Conservation (phyloP, 108 stramenopile genomes). For the Pseudonitzschia multistriata region DNA sequence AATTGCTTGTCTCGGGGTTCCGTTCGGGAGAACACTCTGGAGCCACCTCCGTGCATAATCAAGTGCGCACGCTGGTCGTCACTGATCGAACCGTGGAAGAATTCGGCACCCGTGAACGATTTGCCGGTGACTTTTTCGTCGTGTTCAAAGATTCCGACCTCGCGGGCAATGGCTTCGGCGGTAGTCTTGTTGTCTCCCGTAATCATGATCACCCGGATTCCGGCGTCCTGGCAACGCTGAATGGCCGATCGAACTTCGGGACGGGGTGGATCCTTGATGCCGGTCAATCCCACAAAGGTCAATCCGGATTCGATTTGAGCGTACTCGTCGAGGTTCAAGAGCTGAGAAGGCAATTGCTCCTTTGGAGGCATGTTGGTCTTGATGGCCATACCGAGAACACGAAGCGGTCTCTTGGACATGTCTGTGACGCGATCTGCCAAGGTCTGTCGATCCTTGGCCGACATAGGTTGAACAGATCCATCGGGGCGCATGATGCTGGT, state of each 20-base stretch:
- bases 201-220: slow-evolving; percentile 95
- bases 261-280: slow-evolving; percentile 94
- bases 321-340: slow-evolving; percentile 57
- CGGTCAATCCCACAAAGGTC: slow-evolving; percentile 87
- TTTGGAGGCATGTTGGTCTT: slow-evolving; percentile 42
- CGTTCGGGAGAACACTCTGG: slow-evolving; percentile 13
- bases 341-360: slow-evolving; percentile 54
- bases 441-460: slow-evolving; percentile 6
- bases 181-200: slow-evolving; percentile 94
- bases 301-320: slow-evolving; percentile 58
- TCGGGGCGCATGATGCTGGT: slow-evolving; percentile 4
- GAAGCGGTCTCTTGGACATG: slow-evolving; percentile 85
- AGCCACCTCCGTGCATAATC: slow-evolving; percentile 8
- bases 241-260: slow-evolving; percentile 87
- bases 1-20: slow-evolving; percentile 15
- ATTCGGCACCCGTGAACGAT: slow-evolving; percentile 11
- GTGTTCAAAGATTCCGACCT: slow-evolving; percentile 1
- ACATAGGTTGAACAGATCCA: not conserved
- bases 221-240: slow-evolving; percentile 78
- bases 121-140: not conserved
- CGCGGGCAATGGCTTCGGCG: slow-evolving; percentile 60
- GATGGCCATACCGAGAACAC: slow-evolving; percentile 80
- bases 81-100: slow-evolving; percentile 3
- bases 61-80: slow-evolving; percentile 6
- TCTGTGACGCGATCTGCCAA: slow-evolving; percentile 76